These are phyloP conservation scores for Boletus semigastroideus DNA, from an alignment of 1,284 basidiomycete genomes.

Conservation along the genomic window DNA sequence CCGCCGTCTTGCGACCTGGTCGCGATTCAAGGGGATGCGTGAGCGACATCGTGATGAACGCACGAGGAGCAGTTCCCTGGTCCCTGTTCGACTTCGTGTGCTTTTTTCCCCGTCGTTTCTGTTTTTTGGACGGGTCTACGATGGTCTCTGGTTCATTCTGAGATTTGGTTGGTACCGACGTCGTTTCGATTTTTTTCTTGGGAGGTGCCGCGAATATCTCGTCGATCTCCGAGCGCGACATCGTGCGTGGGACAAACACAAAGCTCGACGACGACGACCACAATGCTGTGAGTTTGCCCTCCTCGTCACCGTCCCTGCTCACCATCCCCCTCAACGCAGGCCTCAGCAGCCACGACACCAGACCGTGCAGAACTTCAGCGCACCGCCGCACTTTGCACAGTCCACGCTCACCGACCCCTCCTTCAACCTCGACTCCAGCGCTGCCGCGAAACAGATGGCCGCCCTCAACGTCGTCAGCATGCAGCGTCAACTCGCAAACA, in stretches of 20 bases:
- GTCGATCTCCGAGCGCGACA: constrained; percentile 71
- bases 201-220: constrained; percentile 63
- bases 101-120: constrained; percentile 26
- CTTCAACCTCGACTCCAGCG: constrained; percentile 51
- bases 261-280: constrained; percentile 17
- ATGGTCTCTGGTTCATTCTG: constrained; percentile 21
- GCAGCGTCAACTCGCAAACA: constrained; percentile 48
- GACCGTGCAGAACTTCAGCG: constrained; percentile 18
- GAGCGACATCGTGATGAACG: constrained; percentile 33
- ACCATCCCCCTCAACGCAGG: constrained; percentile 15
- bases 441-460: constrained; percentile 74
- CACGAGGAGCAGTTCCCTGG: constrained; percentile 67
- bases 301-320: neutral
- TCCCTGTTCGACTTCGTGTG: constrained; percentile 43
- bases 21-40: constrained; percentile 9
- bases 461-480: constrained; percentile 64
- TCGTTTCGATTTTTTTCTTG: constrained; percentile 41
- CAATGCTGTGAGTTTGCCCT: constrained; percentile 38
- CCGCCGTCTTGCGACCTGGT: constrained; percentile 78
- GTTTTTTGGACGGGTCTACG: constrained; percentile 26
- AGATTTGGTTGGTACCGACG: constrained; percentile 8
- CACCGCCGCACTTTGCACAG: constrained; percentile 19
- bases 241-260: constrained; percentile 21
- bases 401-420: constrained; percentile 23
- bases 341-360: constrained; percentile 40